Evolutionary conservation across 1,284 basidiomycete species (phyloP).

Genomic region (Cryptococcus sp.): DNA sequence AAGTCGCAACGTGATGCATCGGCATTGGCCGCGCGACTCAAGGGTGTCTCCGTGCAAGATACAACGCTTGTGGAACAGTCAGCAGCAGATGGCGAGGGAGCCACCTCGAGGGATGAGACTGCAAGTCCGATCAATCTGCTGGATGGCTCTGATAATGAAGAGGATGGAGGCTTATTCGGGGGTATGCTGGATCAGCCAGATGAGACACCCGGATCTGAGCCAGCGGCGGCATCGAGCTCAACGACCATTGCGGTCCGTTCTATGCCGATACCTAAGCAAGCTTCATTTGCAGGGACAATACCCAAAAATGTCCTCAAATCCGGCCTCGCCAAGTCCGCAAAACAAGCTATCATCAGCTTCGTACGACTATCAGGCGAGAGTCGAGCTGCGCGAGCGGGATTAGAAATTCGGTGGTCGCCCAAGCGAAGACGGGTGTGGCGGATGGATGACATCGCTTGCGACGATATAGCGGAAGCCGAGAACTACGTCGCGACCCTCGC

Average conservation of each 20-base stretch:
- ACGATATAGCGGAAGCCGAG: constrained; percentile 76
- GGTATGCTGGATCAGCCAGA: constrained; percentile 74
- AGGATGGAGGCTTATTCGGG: constrained; percentile 67
- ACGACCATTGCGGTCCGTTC: constrained; percentile 66
- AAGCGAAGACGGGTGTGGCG: constrained; percentile 67
- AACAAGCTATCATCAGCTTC: constrained; percentile 74
- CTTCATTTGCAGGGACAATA: constrained; percentile 57
- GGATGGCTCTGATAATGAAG: constrained; percentile 49
- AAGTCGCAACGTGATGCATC: constrained; percentile 60
- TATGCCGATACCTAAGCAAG: constrained; percentile 78
- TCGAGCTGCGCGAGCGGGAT: constrained; percentile 69
- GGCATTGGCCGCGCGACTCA: constrained; percentile 62
- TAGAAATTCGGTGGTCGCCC: constrained; percentile 71
- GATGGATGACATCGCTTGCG: constrained; percentile 85
- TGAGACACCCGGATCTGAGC: constrained; percentile 48
- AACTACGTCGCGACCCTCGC: constrained; percentile 88
- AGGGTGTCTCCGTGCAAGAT: constrained; percentile 41
- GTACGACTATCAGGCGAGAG: constrained; percentile 64
- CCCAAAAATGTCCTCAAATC: constrained; percentile 38
- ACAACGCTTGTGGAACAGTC: not conserved
- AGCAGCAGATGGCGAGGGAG: not conserved
- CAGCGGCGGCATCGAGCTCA: constrained; percentile 55
- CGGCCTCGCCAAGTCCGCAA: constrained; percentile 58
- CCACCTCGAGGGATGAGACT: not conserved
- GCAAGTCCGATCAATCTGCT: not conserved